Base-by-base conservation (phyloP, 2,329 filamentous ascomycete genomes). In the Calcarisporium arbuscula region DNA sequence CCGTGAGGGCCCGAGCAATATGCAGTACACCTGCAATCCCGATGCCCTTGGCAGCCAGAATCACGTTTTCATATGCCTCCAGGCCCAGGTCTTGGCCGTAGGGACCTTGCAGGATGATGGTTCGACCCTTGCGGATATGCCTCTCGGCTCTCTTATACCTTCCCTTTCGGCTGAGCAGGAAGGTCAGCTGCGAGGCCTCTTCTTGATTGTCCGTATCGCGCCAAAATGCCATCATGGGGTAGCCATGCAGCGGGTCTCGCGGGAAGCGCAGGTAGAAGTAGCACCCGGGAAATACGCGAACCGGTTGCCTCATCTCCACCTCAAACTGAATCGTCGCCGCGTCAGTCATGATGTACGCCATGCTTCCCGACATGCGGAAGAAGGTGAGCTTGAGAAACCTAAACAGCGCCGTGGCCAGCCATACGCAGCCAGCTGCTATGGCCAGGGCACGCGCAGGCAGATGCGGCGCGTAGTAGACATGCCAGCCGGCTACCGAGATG, bases 261-360 rank as follows among this genome's bases (percentile, higher is more conserved):
- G 35, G 35, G 12, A 41, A 40, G 27, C 34, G 38, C 9, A 41
- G 23, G 8, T 37, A 41, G 19, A 41, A 41, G 19, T 41, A 29
- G 20, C 19, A 32, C 8, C 38, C 25, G 19, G 32, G 19, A 21
- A 32, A 12, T 19, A 32, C 16, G 19, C 17, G 15, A 12, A 40
- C 27, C 10, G 18, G 26, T 19, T 35, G 26, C 6, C 12, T 30
- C 19, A 41, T 31, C 20, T 10, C 8, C 22, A 41, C 8, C n/a
- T 23, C 32, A 14, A 41, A 10, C 19, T 38, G 7, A 17, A 41
- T 8, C 11, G 20, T 25, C 29, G 37, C 19, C 15, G 15, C 15
- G 7, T n/a, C n/a, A n/a, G n/a, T n/a, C n/a, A n/a, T n/a, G n/a
- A n/a, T n/a, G n/a, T n/a, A n/a, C n/a, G n/a, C n/a, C n/a, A n/a